A percentile compares a stretch with the other conserved stretches of the same genome.
Conservation (phyloP, 2,329 filamentous ascomycete species). For the Hymenotorrendiella dingleyae region DNA sequence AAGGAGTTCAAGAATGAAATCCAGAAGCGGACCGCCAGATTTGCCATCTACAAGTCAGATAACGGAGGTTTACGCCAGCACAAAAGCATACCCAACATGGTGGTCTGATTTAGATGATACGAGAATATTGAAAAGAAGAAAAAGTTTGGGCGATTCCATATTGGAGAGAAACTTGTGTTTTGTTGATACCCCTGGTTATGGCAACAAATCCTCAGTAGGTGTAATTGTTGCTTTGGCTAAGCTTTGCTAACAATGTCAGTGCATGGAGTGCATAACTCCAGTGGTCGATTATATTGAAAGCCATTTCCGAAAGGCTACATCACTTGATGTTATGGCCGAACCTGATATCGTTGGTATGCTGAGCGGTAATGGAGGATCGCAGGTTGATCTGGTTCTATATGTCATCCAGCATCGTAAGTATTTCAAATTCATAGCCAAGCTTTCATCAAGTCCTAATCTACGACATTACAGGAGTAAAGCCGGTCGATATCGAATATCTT, state of each 20-base stretch:
- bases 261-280: conserved; percentile 51
- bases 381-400: conserved; percentile 83
- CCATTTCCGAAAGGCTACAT: conserved; percentile 57
- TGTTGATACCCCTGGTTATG: conserved; percentile 72
- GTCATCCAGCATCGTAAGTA: conserved; percentile 64
- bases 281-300: conserved; percentile 69
- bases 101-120: conserved; percentile 74
- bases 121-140: conserved; percentile 53
- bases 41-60: conserved; percentile 37
- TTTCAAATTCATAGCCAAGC: neutral
- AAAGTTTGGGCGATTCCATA: conserved; percentile 68
- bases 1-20: conserved; percentile 25
- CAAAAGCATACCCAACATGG: conserved; percentile 82
- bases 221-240: conserved; percentile 18
- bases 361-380: conserved; percentile 73
- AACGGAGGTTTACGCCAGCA: conserved; percentile 71
- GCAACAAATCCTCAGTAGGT: conserved; percentile 46
- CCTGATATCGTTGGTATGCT: conserved; percentile 71
- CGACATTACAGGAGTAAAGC: conserved; percentile 44
- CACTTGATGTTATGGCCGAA: conserved; percentile 58
- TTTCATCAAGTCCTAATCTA: conserved; percentile 11
- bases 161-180: conserved; percentile 92
- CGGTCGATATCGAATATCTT: conserved; percentile 66
- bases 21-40: conserved; percentile 20
- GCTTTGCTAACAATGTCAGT: conserved; percentile 33